Percentiles rank a stretch among this genome's conserved stretches.
These are phyloP conservation scores for Hamamelis virginiana DNA, from an alignment of 164 flowering plant species.

Conservation along the genomic window DNA sequence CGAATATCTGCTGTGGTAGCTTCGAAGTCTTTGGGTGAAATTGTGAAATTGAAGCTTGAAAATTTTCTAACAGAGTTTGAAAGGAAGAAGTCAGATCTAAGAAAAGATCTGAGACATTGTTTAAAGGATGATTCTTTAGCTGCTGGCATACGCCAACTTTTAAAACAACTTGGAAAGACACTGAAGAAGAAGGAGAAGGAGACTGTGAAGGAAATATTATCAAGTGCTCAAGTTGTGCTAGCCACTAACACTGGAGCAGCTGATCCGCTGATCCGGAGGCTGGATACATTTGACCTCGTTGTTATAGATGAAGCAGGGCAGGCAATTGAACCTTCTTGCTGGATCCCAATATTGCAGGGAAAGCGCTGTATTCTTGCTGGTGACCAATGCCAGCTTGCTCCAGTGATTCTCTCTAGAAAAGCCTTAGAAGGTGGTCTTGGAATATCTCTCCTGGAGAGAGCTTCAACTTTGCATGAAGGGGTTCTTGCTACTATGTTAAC, in stretches of 20 bases:
- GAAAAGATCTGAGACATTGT: conserved; percentile 74
- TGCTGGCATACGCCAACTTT: conserved; percentile 91
- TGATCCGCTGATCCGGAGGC: conserved; percentile 68
- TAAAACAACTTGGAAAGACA: conserved; percentile 78
- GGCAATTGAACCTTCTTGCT: conserved; percentile 91
- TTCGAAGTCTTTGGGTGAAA: conserved; percentile 71
- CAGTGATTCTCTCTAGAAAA: conserved; percentile 76
- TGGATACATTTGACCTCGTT: conserved; percentile 76
- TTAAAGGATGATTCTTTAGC: conserved; percentile 87
- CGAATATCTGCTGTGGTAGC: conserved; percentile 76
- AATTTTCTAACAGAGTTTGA: conserved; percentile 57
- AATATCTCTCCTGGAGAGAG: conserved; percentile 80
- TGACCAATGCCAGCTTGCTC: conserved; percentile 90
- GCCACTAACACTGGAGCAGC: conserved; percentile 90
- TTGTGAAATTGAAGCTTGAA: conserved; percentile 67
- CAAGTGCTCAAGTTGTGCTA: conserved; percentile 82
- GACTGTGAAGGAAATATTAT: conserved; percentile 64
- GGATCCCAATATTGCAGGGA: conserved; percentile 90
- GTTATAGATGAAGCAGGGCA: conserved; percentile 94
- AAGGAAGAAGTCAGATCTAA: conserved; percentile 77
- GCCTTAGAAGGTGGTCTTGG: conserved; percentile 93
- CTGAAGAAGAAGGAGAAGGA: conserved; percentile 86
- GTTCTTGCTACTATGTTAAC: conserved; percentile 65
- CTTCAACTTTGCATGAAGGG: conserved; percentile 65
- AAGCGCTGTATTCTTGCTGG: conserved; percentile 87